Evolutionary conservation across 495 filamentous ascomycete species (phyloP), one percentile per base, ranked within the genome.

Genomic region (Hamigera avellanea): DNA sequence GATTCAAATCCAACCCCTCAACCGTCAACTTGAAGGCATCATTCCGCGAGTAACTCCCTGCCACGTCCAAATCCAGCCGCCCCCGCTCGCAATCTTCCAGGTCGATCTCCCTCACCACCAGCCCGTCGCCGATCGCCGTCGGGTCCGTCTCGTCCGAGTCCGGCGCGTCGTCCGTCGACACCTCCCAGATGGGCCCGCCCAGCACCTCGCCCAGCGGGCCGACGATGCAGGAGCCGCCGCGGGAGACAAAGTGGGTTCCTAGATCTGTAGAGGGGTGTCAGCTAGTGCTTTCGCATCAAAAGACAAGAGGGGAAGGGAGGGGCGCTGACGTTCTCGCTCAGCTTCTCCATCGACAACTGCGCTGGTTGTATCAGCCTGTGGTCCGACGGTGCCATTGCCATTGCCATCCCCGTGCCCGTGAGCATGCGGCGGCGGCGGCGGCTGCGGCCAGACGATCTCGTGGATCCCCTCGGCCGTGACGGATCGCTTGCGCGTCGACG

Each of bases 211-310:
- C 89, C 19, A 82, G 62, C 0, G 89, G 89, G 6, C 71, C 78
- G 31, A 93, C 63, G 42, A 96, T 88, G 43, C 77, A 81, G 0
- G 82, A 89, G 0, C 89, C 89, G 17, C 88, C 89, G 6, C 79
- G 69, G 33, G 67, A 82, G 32, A 75, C 46, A 38, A 71, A 23
- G 4, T 23, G 21, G 9, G 4, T 23, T 23, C 21, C 21, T 23
- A 23, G 21, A 23, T 23, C 21, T 23, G 9, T 23, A 81, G 3
- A 33, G 13, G 10, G 4, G 6, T n/a, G 10, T 15, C 6, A 16
- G 6, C 16, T 13, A n/a, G 5, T 30, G 5, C 5, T 14, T 30
- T 30, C n/a, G 3, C 27, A 30, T 30, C 6, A 14, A 30, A 14
- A 6, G 14, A 19, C 28, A 9, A 29, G 13, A 19, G 27, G 19